Conservation (phyloP, 2,329 filamentous ascomycete species). For the Bipolaris bicolor region DNA sequence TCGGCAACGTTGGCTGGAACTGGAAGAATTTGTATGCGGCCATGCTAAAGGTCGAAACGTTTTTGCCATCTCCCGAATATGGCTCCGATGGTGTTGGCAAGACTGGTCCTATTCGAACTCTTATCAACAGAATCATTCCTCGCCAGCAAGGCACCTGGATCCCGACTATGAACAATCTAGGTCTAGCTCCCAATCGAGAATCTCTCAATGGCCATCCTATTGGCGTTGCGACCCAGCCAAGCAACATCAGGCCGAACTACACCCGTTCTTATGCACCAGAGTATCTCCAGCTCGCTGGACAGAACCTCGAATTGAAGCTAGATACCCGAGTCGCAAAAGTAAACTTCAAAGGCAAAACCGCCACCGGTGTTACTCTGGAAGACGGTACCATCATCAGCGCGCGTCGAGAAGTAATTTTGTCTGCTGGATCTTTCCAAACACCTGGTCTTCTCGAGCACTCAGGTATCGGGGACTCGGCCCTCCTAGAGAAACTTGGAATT, state of each 20-base stretch:
- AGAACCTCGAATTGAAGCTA: slow-evolving; percentile 53
- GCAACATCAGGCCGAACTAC: slow-evolving; percentile 56
- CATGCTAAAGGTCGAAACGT: slow-evolving; percentile 45
- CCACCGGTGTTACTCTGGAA: slow-evolving; percentile 42
- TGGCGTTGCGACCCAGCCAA: slow-evolving; percentile 59
- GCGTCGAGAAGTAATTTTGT: slow-evolving; percentile 36
- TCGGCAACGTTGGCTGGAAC: slow-evolving; percentile 44
- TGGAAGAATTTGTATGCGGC: slow-evolving; percentile 40
- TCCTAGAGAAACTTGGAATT: slow-evolving; percentile 27
- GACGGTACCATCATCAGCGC: slow-evolving; percentile 41
- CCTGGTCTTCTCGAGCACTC: slow-evolving; percentile 37
- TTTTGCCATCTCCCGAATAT: slow-evolving; percentile 34
- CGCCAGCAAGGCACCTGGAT: slow-evolving; percentile 54
- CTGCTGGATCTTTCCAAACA: slow-evolving; percentile 35
- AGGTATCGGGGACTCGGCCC: slow-evolving; percentile 27
- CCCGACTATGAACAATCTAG: slow-evolving; percentile 56
- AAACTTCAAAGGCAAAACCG: slow-evolving; percentile 41
- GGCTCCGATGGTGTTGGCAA: slow-evolving; percentile 37
- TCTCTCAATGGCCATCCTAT: slow-evolving; percentile 59
- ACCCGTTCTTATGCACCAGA: slow-evolving; percentile 58
- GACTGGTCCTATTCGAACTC: slow-evolving; percentile 40
- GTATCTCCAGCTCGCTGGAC: slow-evolving; percentile 52
- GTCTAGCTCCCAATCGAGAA: slow-evolving; percentile 51
- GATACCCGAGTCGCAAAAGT: slow-evolving; percentile 50
- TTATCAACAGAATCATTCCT: slow-evolving; percentile 54